These are phyloP conservation scores for Phytophthora sojae DNA, from an alignment of 352 stramenopile genomes.

Conservation along the genomic window DNA sequence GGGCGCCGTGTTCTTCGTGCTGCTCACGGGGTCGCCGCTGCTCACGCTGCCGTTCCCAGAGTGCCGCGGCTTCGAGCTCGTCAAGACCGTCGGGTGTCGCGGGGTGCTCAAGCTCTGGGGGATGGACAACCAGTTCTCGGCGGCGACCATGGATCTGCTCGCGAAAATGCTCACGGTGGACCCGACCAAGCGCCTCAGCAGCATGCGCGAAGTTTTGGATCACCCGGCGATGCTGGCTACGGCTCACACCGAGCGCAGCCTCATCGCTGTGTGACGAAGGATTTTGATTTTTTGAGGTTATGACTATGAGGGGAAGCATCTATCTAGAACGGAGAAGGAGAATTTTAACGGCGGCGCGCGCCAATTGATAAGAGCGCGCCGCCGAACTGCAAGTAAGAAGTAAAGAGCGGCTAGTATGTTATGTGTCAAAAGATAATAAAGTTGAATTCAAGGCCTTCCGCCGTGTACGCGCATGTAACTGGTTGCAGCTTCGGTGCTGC, in stretches of 20 bases:
- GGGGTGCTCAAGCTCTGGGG: slow-evolving; percentile 58
- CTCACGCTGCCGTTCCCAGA: slow-evolving; percentile 46
- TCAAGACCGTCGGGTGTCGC: slow-evolving; percentile 52
- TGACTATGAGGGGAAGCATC: background rate
- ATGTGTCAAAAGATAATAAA: slow-evolving; percentile 38
- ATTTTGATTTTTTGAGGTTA: background rate
- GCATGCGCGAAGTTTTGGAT: slow-evolving; percentile 46
- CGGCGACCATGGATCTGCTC: slow-evolving; percentile 51
- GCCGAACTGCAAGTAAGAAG: slow-evolving; percentile 31
- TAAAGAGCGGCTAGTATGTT: slow-evolving; percentile 32
- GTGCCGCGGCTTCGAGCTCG: slow-evolving; percentile 52
- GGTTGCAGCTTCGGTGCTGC: no score
- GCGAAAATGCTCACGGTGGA: slow-evolving; percentile 52
- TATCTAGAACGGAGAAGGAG: slow-evolving; percentile 12
- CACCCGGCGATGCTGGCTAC: slow-evolving; percentile 52
- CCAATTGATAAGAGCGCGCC: slow-evolving; percentile 32
- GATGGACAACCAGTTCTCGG: slow-evolving; percentile 48
- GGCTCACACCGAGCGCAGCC: slow-evolving; percentile 34
- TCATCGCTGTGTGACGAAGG: slow-evolving; percentile 35
- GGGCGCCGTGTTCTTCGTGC: slow-evolving; percentile 72
- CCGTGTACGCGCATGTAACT: background rate
- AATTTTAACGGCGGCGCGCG: slow-evolving; percentile 19
- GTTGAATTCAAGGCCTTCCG: slow-evolving; percentile 22
- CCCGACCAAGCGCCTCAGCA: slow-evolving; percentile 34
- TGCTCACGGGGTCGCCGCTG: slow-evolving; percentile 74